phyloP scores from a whole-genome alignment of 129 eudicot species.

The Gnaphalium uliginosum region DNA sequence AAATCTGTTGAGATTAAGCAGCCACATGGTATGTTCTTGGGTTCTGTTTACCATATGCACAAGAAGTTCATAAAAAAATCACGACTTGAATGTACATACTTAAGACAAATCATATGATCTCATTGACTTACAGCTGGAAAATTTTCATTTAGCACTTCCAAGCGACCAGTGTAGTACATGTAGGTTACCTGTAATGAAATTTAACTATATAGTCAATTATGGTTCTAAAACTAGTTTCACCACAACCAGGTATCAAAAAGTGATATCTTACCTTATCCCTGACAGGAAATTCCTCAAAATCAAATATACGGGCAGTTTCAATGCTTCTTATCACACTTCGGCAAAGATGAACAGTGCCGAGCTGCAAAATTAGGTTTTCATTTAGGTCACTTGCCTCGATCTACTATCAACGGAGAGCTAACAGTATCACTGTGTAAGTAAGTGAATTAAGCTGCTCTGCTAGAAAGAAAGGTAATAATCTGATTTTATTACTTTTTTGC shows the following conservation, averaged over 20 bases:
- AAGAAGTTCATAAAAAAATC: slow-evolving; percentile 10
- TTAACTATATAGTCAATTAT: not conserved
- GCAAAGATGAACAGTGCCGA: slow-evolving; percentile 96
- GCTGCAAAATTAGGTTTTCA: slow-evolving; percentile 44
- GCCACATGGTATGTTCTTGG: not conserved
- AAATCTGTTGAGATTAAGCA: slow-evolving; percentile 6
- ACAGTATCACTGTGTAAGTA: slow-evolving; percentile 10
- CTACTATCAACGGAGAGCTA: not conserved
- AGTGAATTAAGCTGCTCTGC: not conserved
- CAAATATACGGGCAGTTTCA: slow-evolving; percentile 97
- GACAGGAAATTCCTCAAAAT: slow-evolving; percentile 95
- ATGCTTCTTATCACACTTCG: slow-evolving; percentile 98
- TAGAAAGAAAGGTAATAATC: slow-evolving; percentile 17
- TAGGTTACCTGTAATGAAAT: slow-evolving; percentile 67
- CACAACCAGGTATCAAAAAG: not conserved
- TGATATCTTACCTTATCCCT: slow-evolving; percentile 66
- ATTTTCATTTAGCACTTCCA: slow-evolving; percentile 95
- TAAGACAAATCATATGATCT: slow-evolving; percentile 1
- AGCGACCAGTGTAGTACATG: slow-evolving; percentile 98
- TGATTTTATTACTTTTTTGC: not conserved
- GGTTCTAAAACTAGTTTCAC: slow-evolving; percentile 15
- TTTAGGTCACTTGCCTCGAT: not conserved
- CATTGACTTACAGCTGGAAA: slow-evolving; percentile 70
- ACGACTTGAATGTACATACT: slow-evolving; percentile 5
- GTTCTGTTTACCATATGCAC: slow-evolving; percentile 6